A percentile compares a stretch with the other conserved stretches of the same genome.
phyloP scores from a whole-genome alignment of 768 basidiomycete species.

The Amanita rubescens region DNA sequence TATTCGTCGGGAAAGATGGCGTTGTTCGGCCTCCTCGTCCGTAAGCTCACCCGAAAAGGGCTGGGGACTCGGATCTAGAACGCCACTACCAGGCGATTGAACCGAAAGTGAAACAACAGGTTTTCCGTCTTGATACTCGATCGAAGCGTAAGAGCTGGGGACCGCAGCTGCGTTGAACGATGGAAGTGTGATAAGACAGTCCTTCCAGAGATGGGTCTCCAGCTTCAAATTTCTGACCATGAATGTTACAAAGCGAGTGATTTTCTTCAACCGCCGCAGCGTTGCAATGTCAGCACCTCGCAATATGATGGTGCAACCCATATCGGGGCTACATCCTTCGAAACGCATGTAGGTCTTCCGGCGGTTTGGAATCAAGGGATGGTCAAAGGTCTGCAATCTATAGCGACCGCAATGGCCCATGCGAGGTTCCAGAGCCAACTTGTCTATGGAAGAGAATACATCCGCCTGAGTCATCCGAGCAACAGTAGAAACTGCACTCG shows the following conservation, averaged over 20 bases:
- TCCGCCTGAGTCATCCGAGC: slow-evolving; percentile 94
- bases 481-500: slow-evolving; percentile 78
- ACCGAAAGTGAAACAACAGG: background rate
- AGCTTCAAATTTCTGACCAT: slow-evolving; percentile 90
- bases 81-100: background rate
- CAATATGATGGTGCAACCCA: slow-evolving; percentile 91
- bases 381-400: slow-evolving; percentile 90
- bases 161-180: slow-evolving; percentile 59
- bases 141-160: slow-evolving; percentile 32
- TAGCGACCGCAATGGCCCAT: slow-evolving; percentile 85
- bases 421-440: slow-evolving; percentile 81
- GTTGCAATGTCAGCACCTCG: slow-evolving; percentile 82
- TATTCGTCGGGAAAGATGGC: slow-evolving; percentile 68
- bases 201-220: slow-evolving; percentile 92
- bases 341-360: slow-evolving; percentile 98
- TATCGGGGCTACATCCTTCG: slow-evolving; percentile 88
- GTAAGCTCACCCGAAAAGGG: slow-evolving; percentile 37
- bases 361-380: slow-evolving; percentile 85
- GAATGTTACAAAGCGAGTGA: slow-evolving; percentile 87
- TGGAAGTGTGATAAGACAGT: slow-evolving; percentile 72
- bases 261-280: slow-evolving; percentile 80
- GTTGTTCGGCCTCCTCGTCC: slow-evolving; percentile 65
- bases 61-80: slow-evolving; percentile 8
- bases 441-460: slow-evolving; percentile 93
- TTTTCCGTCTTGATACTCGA: slow-evolving; percentile 2